phyloP scores from a whole-genome alignment of 176 grass and related monocot genomes.

The Carex littledalei region DNA sequence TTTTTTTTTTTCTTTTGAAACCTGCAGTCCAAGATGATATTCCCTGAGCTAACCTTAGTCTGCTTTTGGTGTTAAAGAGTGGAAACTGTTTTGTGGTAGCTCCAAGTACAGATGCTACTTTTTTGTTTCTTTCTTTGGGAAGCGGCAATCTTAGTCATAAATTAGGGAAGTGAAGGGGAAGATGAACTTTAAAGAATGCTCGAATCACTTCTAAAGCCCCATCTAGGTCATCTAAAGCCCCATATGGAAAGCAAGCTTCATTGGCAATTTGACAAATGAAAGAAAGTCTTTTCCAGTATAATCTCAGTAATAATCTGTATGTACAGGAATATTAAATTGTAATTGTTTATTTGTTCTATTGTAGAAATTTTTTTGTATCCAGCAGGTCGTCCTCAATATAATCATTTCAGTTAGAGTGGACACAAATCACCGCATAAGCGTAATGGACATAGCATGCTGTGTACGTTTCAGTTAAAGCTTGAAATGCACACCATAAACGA shows the following conservation, averaged over 20 bases:
- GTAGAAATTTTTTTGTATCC: not conserved
- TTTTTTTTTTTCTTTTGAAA: not conserved
- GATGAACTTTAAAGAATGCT: not conserved
- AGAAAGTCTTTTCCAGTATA: not conserved
- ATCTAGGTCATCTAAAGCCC: not conserved
- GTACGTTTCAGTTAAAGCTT: not conserved
- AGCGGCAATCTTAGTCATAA: not conserved
- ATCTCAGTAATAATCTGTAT: not conserved
- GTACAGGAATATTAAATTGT: constrained; percentile 5
- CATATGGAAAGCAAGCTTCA: not conserved
- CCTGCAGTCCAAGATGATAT: constrained; percentile 70
- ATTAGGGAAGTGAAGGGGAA: not conserved
- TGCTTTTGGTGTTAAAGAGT: not conserved
- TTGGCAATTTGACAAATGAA: not conserved
- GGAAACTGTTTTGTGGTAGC: not conserved
- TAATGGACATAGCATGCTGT: not conserved
- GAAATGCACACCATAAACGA: not conserved
- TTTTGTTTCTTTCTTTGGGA: not conserved
- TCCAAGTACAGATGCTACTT: not conserved
- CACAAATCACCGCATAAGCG: not conserved
- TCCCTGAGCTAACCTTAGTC: constrained; percentile 36
- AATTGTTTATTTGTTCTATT: not conserved
- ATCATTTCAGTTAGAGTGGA: not conserved
- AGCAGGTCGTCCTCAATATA: not conserved
- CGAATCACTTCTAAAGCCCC: not conserved